These are phyloP conservation scores for Neurospora sp. DNA, from an alignment of 495 filamentous ascomycete species.

Conservation along the genomic window DNA sequence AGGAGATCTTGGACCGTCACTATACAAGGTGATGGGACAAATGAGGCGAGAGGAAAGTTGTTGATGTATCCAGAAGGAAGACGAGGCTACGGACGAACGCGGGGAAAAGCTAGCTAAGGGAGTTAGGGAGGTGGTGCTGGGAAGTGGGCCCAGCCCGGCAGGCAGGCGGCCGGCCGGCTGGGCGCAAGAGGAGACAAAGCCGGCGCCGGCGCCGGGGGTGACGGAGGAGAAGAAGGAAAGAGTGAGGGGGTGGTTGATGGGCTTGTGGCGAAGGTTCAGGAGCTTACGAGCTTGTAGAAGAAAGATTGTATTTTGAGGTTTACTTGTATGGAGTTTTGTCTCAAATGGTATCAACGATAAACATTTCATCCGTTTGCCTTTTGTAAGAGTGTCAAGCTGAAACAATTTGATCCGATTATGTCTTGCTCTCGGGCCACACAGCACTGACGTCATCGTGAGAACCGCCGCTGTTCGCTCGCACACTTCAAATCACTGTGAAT, in stretches of 20 bases:
- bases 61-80: too few relatives aligned
- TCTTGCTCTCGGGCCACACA: neutral
- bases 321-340: too few relatives aligned
- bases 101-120: too few relatives aligned
- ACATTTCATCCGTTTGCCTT: neutral
- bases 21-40: too few relatives aligned
- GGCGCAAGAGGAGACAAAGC: slow-evolving; percentile 4
- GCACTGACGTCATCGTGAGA: neutral
- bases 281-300: slow-evolving; percentile 3
- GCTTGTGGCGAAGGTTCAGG: slow-evolving; percentile 10
- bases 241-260: slow-evolving; percentile 13
- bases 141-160: too few relatives aligned
- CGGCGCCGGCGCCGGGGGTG: slow-evolving; percentile 1
- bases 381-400: too few relatives aligned
- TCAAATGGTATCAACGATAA: too few relatives aligned
- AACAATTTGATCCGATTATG: neutral
- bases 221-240: slow-evolving; percentile 8
- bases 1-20: neutral
- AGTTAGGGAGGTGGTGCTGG: too few relatives aligned
- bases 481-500: neutral
- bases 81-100: too few relatives aligned
- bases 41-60: too few relatives aligned
- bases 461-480: neutral
- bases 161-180: too few relatives aligned
- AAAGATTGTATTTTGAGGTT: too few relatives aligned